These are phyloP conservation scores for Umbelopsis vinacea DNA, from an alignment of 192 early-diverging fungal species.

Conservation along the genomic window DNA sequence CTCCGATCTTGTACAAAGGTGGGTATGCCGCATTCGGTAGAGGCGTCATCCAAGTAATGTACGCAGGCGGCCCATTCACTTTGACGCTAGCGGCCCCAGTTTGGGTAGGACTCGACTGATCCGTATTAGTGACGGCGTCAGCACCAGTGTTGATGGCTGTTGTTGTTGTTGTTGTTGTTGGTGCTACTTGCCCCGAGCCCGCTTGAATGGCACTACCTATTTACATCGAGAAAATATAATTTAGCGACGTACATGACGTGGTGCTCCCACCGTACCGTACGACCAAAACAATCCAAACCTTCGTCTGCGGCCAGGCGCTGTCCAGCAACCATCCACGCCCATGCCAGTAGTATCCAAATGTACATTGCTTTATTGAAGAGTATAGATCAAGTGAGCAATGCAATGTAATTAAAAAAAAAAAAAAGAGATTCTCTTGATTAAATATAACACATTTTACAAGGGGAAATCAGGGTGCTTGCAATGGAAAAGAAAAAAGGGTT, in stretches of 20 bases:
- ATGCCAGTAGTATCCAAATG: neutral
- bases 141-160: neutral
- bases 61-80: constrained; percentile 33
- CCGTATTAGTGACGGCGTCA: neutral
- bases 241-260: no score
- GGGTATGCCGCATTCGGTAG: constrained; percentile 39
- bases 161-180: no score
- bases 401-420: neutral
- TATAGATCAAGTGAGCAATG: neutral
- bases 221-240: no score
- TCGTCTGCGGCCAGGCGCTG: no score
- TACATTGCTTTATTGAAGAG: neutral
- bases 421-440: neutral
- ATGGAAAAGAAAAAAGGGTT: constrained; percentile 2
- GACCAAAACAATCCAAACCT: no score
- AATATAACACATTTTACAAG: constrained; percentile 9
- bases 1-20: constrained; percentile 41
- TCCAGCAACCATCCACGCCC: neutral
- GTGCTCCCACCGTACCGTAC: no score
- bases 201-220: no score
- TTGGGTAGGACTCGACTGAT: neutral
- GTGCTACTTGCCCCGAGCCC: no score
- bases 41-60: constrained; percentile 43
- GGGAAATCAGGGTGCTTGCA: neutral
- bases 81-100: neutral